Evolutionary conservation across 2,329 filamentous ascomycete species (phyloP).

Genomic region (Fusarium nelsonii): DNA sequence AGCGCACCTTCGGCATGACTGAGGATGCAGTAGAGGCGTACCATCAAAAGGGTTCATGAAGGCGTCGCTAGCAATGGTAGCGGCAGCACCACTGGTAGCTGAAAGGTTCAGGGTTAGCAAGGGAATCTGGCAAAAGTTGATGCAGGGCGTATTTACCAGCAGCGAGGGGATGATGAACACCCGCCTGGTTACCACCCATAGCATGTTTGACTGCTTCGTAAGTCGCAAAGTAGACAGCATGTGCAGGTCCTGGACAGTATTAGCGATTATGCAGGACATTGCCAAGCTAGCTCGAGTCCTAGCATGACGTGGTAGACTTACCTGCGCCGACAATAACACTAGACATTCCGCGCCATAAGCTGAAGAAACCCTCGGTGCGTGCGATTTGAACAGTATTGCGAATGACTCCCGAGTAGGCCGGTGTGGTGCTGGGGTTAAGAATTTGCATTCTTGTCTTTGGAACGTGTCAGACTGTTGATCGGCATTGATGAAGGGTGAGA

Average conservation of each 20-base stretch:
- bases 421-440: constrained; percentile 82
- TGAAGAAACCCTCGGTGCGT: constrained; percentile 86
- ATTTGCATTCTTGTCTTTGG: constrained; percentile 96
- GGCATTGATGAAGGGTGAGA: not conserved
- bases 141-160: constrained; percentile 72
- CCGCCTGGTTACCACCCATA: constrained; percentile 90
- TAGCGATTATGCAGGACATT: constrained; percentile 12
- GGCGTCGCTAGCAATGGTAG: constrained; percentile 96
- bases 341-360: constrained; percentile 95
- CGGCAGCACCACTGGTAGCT: constrained; percentile 94
- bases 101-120: constrained; percentile 34
- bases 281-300: constrained; percentile 39
- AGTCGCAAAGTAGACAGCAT: constrained; percentile 98
- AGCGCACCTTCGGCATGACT: not conserved
- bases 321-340: constrained; percentile 96
- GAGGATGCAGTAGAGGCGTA: constrained; percentile 62
- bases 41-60: constrained; percentile 99
- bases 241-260: constrained; percentile 80
- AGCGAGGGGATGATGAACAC: constrained; percentile 91
- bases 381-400: constrained; percentile 95
- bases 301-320: constrained; percentile 58
- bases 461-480: constrained; percentile 35
- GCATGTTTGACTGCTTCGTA: constrained; percentile 97
- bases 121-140: not conserved
- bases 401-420: constrained; percentile 89